Evolutionary conservation across 108 stramenopile species (phyloP), one percentile per base, ranked within the genome.

Genomic region (Discostella pseudostelligera): DNA sequence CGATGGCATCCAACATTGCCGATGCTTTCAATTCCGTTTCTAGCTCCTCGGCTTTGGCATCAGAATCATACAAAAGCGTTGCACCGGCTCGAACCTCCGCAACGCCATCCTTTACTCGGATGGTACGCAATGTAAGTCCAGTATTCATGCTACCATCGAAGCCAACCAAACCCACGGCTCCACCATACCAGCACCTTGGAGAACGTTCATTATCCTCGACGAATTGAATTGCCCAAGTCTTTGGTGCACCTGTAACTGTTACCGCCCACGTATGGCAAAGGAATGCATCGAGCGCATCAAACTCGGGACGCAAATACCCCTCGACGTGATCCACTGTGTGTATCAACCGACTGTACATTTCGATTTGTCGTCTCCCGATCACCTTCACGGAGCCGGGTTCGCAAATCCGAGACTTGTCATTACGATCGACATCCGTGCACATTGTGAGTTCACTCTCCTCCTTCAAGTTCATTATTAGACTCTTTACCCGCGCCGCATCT

Each of bases 271-370:
- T 98, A 77, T 98, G 96, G 55, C 96, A 96, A 39, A 98, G 79
- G 60, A 98, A 98, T 45, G 97, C 97, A 81, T 98, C 97, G 28
- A 98, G 81, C 14, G 97, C 96, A 72, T 98, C 97, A 74, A 97
- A 98, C 55, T 95, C 94, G 10, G 88, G 78, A 44, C 97, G 87
- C 39, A 98, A 67, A 72, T 94, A 97, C 40, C 97, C 97, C 85
- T 98, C 97, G 8, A 98, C 97, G 77, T 98, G 97, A 76, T 98
- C 97, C 5, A 98, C 97, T 2, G 97, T 98, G 72, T 98, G 97
- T 61, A 98, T 98, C 25, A 98, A 71, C 21, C 94, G 89, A 67
- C 91, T 93, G 80, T 98, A 98, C 94, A 97, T 97, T 82, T 98
- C 97, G 73, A 98, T 98, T 77, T 98, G 97, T 19, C 97, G 81